A percentile compares a stretch with the other conserved stretches of the same genome.
phyloP scores from a whole-genome alignment of 1,139 yeast genomes.

The Yamadazyma atmosphaerica region DNA sequence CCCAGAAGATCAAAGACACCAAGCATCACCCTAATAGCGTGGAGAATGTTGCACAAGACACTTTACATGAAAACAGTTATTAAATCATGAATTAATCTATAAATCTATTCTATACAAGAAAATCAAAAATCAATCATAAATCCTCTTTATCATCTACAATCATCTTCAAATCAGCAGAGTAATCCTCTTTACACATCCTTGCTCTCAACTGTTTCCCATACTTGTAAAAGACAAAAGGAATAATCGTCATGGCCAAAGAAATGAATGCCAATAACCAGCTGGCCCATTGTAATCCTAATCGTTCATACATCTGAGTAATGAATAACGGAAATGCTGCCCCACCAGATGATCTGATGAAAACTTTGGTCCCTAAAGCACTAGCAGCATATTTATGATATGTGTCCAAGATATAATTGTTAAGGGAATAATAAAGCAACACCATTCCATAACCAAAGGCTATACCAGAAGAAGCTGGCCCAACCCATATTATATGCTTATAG shows the following conservation, averaged over 20 bases:
- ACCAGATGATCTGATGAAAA: conserved; percentile 81
- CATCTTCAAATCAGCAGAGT: conserved; percentile 26
- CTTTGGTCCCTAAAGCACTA: conserved; percentile 86
- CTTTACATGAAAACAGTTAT: neutral
- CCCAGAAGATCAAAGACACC: conserved; percentile 46
- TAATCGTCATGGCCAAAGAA: conserved; percentile 77
- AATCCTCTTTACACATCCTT: conserved; percentile 67
- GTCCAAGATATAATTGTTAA: conserved; percentile 87
- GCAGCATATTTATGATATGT: conserved; percentile 89
- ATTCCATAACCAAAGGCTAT: conserved; percentile 88
- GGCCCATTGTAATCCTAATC: conserved; percentile 79
- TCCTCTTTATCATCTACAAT: no score
- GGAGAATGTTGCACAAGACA: neutral
- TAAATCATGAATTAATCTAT: neutral
- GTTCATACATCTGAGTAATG: conserved; percentile 76
- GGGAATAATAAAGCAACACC: conserved; percentile 84
- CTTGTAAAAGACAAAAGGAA: conserved; percentile 76
- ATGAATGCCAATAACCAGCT: conserved; percentile 81
- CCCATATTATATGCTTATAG: conserved; percentile 79
- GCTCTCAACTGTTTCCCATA: conserved; percentile 68
- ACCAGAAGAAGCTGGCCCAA: conserved; percentile 92
- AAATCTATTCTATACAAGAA: no score
- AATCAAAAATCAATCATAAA: no score
- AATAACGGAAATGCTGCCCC: conserved; percentile 93
- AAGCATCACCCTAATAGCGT: conserved; percentile 36